Percentiles rank a stretch among this genome's conserved stretches.
Conservation (phyloP, 176 grass and related monocot species). For the Aegilops speltoides region DNA sequence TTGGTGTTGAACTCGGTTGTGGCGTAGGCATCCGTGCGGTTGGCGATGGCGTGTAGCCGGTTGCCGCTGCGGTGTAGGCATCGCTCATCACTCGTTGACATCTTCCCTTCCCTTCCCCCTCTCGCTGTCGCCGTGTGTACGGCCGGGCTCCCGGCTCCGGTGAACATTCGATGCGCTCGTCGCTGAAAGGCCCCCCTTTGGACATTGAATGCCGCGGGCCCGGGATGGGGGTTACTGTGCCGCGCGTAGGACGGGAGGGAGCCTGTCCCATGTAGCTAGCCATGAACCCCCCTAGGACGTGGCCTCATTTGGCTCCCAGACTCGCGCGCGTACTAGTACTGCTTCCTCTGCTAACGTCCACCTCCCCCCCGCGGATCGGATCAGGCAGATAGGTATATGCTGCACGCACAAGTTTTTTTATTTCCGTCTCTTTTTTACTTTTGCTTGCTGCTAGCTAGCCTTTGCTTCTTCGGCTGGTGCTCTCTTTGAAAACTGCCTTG, state of each 20-base stretch:
- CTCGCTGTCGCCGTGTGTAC: neutral
- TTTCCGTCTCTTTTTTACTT: neutral
- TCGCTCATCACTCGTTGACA: slow-evolving; percentile 45
- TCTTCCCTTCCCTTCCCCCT: neutral
- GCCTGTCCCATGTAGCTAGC: neutral
- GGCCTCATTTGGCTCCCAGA: slow-evolving; percentile 11
- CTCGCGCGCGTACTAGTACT: no score
- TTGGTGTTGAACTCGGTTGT: neutral
- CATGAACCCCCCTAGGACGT: neutral
- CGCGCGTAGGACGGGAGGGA: no score
- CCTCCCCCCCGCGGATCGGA: no score
- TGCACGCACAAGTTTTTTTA: neutral
- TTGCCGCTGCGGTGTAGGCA: slow-evolving; percentile 21
- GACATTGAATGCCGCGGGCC: neutral
- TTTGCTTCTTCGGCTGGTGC: slow-evolving; percentile 21
- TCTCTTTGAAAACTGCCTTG: neutral
- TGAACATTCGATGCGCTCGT: slow-evolving; percentile 36
- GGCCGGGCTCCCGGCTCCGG: neutral
- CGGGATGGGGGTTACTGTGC: neutral
- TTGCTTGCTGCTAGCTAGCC: neutral
- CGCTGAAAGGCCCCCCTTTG: neutral
- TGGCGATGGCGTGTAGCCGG: slow-evolving; percentile 11
- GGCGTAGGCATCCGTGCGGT: slow-evolving; percentile 35
- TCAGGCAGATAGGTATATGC: no score
- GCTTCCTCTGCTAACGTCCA: no score